These are phyloP conservation scores for Pelagophyceae sp. DNA, from an alignment of 352 stramenopile genomes.

Conservation along the genomic window DNA sequence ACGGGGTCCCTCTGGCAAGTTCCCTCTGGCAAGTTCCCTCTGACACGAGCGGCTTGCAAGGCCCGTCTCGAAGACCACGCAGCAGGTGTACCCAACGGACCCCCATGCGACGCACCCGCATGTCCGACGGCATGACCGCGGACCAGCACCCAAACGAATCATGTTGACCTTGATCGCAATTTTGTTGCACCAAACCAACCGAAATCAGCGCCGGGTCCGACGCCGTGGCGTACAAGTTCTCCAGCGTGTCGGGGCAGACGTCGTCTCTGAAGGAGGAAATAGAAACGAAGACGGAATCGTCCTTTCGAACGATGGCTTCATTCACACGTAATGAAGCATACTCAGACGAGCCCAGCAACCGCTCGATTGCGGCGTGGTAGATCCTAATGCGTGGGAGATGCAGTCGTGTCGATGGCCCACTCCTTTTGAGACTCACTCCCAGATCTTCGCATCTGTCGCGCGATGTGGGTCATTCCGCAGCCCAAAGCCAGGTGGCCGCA, in stretches of 20 bases:
- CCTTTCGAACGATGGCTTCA: too few relatives aligned
- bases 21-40: too few relatives aligned
- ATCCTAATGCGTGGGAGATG: too few relatives aligned
- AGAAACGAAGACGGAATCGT: slow-evolving; percentile 62
- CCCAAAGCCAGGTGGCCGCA: slow-evolving; percentile 2
- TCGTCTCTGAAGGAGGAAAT: slow-evolving; percentile 66
- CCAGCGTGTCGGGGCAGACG: slow-evolving; percentile 63
- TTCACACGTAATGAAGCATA: too few relatives aligned
- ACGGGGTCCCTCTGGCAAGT: too few relatives aligned
- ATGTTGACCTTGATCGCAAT: slow-evolving; percentile 37
- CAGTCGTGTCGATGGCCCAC: too few relatives aligned
- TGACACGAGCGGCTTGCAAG: slow-evolving; percentile 27
- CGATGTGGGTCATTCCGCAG: background rate
- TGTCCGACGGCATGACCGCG: slow-evolving; percentile 11
- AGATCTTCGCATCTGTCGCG: background rate
- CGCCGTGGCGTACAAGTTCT: slow-evolving; percentile 50
- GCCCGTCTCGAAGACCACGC: slow-evolving; percentile 38
- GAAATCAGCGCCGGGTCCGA: slow-evolving; percentile 51
- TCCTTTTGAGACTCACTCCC: slow-evolving; percentile 3
- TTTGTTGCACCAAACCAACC: slow-evolving; percentile 61
- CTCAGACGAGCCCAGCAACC: too few relatives aligned
- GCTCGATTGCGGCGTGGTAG: too few relatives aligned
- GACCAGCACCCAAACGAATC: background rate
- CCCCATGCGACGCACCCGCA: too few relatives aligned
- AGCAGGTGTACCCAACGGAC: slow-evolving; percentile 22